Evolutionary conservation across 768 basidiomycete species (phyloP).

Genomic region (Lactarius psammicola): DNA sequence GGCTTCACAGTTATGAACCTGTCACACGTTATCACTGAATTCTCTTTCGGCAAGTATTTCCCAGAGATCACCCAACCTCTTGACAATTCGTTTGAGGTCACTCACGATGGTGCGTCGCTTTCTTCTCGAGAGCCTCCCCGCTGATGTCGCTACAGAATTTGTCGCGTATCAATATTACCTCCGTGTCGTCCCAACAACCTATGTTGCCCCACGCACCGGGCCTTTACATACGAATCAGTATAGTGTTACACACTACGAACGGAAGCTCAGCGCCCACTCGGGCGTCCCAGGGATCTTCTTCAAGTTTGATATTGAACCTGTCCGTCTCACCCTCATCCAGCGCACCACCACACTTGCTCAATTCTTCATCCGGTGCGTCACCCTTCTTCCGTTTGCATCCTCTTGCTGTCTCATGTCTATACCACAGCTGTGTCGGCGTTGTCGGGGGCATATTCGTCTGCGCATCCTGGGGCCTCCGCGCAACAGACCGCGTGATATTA

Average conservation of each 20-base stretch:
- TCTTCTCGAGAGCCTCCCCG: neutral
- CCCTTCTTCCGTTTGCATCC: neutral
- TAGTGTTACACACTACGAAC: conserved; percentile 90
- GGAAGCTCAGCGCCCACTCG: conserved; percentile 66
- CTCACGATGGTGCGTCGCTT: conserved; percentile 57
- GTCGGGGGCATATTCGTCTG: conserved; percentile 90
- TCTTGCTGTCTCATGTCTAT: neutral
- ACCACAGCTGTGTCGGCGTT: conserved; percentile 74
- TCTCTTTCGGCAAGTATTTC: conserved; percentile 95
- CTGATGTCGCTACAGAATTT: conserved; percentile 54
- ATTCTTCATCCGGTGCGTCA: conserved; percentile 64
- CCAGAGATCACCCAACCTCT: conserved; percentile 94
- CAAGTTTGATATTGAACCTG: conserved; percentile 95
- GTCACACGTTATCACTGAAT: conserved; percentile 93
- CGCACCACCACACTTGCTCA: conserved; percentile 81
- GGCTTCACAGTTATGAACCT: conserved; percentile 83
- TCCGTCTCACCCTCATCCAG: conserved; percentile 82
- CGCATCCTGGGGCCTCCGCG: conserved; percentile 48
- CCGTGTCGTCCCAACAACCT: conserved; percentile 93
- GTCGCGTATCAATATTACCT: conserved; percentile 93
- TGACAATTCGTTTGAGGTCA: conserved; percentile 81
- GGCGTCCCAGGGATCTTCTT: conserved; percentile 96
- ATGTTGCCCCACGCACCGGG: conserved; percentile 66
- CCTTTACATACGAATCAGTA: conserved; percentile 83
- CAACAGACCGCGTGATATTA: conserved; percentile 50